Evolutionary conservation across 2,329 filamentous ascomycete genomes (phyloP).

Genomic region (Ceratocystis albifundus): DNA sequence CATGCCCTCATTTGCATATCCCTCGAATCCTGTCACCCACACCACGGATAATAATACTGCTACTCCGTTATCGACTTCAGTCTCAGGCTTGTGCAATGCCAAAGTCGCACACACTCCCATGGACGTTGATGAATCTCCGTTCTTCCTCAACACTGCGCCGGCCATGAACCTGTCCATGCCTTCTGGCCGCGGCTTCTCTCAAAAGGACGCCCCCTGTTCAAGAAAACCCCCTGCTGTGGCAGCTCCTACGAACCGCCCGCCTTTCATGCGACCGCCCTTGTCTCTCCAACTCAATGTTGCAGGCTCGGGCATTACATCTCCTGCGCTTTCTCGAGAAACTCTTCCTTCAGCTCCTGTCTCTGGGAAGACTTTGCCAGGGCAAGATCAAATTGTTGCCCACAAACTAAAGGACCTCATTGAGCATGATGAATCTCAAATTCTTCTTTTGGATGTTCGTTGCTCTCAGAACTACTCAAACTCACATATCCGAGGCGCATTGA

Average conservation of each 20-base stretch:
- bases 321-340: constrained; percentile 24
- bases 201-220: not conserved
- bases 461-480: constrained; percentile 68
- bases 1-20: constrained; percentile 12
- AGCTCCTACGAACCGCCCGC: not conserved
- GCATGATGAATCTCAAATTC: constrained; percentile 29
- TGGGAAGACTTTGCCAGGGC: constrained; percentile 23
- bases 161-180: constrained; percentile 33
- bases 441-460: constrained; percentile 69
- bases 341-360: constrained; percentile 10
- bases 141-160: constrained; percentile 26
- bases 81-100: constrained; percentile 22
- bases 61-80: not conserved
- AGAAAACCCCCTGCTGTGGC: not conserved
- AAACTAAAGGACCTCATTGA: constrained; percentile 48
- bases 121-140: constrained; percentile 34
- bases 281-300: constrained; percentile 38
- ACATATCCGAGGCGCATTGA: constrained; percentile 69
- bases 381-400: constrained; percentile 42
- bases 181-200: constrained; percentile 1
- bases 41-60: not conserved
- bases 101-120: constrained; percentile 26
- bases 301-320: constrained; percentile 25
- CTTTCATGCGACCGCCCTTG: constrained; percentile 29
- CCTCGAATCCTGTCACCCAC: not conserved